phyloP scores from a whole-genome alignment of 345 rosid genomes.

The Moricandia arvensis region DNA sequence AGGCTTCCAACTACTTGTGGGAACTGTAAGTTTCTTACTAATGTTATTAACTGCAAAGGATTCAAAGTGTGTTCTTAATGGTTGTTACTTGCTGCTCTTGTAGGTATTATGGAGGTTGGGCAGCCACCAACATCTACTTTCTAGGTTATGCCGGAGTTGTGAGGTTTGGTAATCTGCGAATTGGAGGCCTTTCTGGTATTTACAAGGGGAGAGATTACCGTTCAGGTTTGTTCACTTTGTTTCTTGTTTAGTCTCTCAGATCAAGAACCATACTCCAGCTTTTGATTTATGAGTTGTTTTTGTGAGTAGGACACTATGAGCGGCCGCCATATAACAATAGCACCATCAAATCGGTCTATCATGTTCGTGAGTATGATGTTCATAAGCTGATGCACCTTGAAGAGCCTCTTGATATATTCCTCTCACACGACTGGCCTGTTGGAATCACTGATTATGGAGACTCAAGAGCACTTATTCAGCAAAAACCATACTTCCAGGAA shows the following conservation, averaged over 20 bases:
- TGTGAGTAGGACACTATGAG: slow-evolving; percentile 73
- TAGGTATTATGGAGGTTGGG: slow-evolving; percentile 96
- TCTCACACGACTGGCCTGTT: slow-evolving; percentile 96
- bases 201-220: slow-evolving; percentile 62
- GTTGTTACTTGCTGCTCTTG: slow-evolving; percentile 18
- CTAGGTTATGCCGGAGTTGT: slow-evolving; percentile 81
- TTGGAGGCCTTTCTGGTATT: slow-evolving; percentile 91
- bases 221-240: slow-evolving; percentile 46
- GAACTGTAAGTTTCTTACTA: slow-evolving; percentile 58
- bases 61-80: neutral
- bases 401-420: slow-evolving; percentile 84
- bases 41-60: neutral
- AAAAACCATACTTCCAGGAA: slow-evolving; percentile 56
- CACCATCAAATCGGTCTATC: slow-evolving; percentile 76
- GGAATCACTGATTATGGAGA: slow-evolving; percentile 85
- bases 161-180: slow-evolving; percentile 79
- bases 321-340: slow-evolving; percentile 73
- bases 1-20: slow-evolving; percentile 96
- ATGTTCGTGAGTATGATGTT: slow-evolving; percentile 95
- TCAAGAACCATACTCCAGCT: neutral
- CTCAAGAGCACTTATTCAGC: slow-evolving; percentile 56
- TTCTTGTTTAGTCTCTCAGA: neutral
- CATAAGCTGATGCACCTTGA: slow-evolving; percentile 77
- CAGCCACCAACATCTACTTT: slow-evolving; percentile 83
- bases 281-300: slow-evolving; percentile 12